Evolutionary conservation across 2,329 filamentous ascomycete species (phyloP).

Genomic region (Alternaria panax): DNA sequence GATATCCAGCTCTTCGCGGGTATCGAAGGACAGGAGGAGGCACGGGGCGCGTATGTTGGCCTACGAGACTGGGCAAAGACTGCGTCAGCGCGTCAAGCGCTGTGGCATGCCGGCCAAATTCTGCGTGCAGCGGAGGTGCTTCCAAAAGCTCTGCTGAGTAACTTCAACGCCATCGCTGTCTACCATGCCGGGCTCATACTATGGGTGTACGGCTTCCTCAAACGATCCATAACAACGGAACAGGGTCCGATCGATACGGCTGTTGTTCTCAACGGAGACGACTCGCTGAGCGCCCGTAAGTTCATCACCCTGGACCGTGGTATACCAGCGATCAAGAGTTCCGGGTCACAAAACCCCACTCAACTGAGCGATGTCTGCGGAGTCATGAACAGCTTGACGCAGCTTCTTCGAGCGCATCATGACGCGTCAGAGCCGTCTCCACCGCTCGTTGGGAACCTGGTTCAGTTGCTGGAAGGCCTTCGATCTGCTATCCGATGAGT

Average conservation of each 20-base stretch:
- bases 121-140: slow-evolving; percentile 66
- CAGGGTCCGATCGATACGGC: slow-evolving; percentile 40
- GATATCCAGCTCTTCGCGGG: slow-evolving; percentile 73
- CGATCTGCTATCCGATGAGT: slow-evolving; percentile 57
- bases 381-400: slow-evolving; percentile 66
- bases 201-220: slow-evolving; percentile 72
- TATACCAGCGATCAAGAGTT: slow-evolving; percentile 56
- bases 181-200: slow-evolving; percentile 73
- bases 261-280: slow-evolving; percentile 63
- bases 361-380: slow-evolving; percentile 63
- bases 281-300: slow-evolving; percentile 61
- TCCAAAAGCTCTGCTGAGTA: slow-evolving; percentile 63
- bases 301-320: slow-evolving; percentile 67
- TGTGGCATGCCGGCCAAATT: slow-evolving; percentile 74
- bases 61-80: slow-evolving; percentile 67
- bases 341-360: slow-evolving; percentile 28
- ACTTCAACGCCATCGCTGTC: slow-evolving; percentile 72
- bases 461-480: slow-evolving; percentile 68
- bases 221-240: slow-evolving; percentile 37
- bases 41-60: slow-evolving; percentile 64
- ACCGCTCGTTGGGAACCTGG: slow-evolving; percentile 72
- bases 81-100: slow-evolving; percentile 63
- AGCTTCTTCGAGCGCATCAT: slow-evolving; percentile 64
- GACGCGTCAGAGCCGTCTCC: slow-evolving; percentile 51
- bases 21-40: slow-evolving; percentile 71